Percentiles rank a stretch among this genome's conserved stretches.
Conservation (phyloP, 1,284 basidiomycete genomes). For the Pholiota adiposa region DNA sequence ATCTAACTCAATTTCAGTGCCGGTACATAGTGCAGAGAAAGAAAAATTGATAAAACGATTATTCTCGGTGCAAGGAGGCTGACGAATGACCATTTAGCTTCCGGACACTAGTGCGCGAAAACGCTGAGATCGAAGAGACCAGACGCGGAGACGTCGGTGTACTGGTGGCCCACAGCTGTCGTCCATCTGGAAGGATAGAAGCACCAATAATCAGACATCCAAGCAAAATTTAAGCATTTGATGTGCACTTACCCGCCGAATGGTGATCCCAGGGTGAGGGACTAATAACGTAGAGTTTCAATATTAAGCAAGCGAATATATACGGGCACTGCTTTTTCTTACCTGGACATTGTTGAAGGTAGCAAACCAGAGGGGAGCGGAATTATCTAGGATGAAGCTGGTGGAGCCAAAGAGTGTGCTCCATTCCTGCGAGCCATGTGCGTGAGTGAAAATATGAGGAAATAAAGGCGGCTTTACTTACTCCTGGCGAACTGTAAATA, state of each 20-base stretch:
- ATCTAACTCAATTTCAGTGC: no score
- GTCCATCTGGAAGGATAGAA: slow-evolving; percentile 26
- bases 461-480: slow-evolving; percentile 6
- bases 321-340: background rate
- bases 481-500: slow-evolving; percentile 29
- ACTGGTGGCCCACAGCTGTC: slow-evolving; percentile 26
- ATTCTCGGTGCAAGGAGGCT: no score
- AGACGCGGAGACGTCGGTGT: slow-evolving; percentile 27
- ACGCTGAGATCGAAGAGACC: slow-evolving; percentile 28
- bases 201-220: background rate
- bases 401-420: slow-evolving; percentile 28
- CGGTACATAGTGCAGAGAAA: no score
- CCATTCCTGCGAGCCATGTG: slow-evolving; percentile 21
- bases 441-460: background rate
- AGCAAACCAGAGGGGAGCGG: slow-evolving; percentile 29
- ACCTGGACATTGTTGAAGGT: slow-evolving; percentile 28
- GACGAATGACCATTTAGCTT: no score
- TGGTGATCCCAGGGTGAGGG: slow-evolving; percentile 19
- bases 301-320: background rate
- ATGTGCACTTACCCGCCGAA: slow-evolving; percentile 26
- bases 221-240: no score
- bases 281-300: slow-evolving; percentile 7
- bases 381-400: slow-evolving; percentile 23
- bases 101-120: slow-evolving; percentile 17
- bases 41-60: no score